Evolutionary conservation across 2,329 filamentous ascomycete genomes (phyloP), one percentile per base, ranked within the genome.

Genomic region (Sarocladium strictum): DNA sequence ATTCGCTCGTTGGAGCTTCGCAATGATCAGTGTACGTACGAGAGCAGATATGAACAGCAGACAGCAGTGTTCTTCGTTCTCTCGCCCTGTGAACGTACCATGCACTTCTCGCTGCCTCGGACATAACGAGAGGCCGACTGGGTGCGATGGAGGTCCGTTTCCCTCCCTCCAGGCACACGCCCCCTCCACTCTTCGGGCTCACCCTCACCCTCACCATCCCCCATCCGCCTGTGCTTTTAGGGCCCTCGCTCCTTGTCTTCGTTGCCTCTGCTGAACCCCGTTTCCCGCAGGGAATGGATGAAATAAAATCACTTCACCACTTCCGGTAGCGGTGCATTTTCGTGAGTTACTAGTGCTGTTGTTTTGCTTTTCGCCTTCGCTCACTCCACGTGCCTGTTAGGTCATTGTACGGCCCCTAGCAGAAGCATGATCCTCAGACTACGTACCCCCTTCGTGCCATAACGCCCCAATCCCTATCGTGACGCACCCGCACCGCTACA

Each of bases 91-190:
- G 40, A 4, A 12, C 23, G 40, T 19, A 5, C 23, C 14, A 21
- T 23, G n/a, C 17, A 33, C n/a, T 33, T 56, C 63, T 65, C 64
- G 64, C 64, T 56, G 59, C 62, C 68, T 72, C 70, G 70, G 70
- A 72, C 69, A 72, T 71, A 72, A 70, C 67, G 60, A 69, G 62
- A 63, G 60, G 64, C 68, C 68, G 68, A 70, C 61, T 55, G 58
- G 67, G 56, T 51, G n/a, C n/a, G n/a, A n/a, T n/a, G n/a, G n/a
- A n/a, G n/a, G n/a, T n/a, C n/a, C n/a, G n/a, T n/a, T n/a, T n/a
- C n/a, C n/a, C n/a, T n/a, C n/a, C n/a, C 55, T 47, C 58, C 17
- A 19, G 37, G 17, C 7, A 41, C 61, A 59, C 56, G 14, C 52
- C 55, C 38, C 58, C 23, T 58, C 55, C 55, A n/a, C n/a, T n/a